Conservation (phyloP, 179 eudicot genomes). For the Vitellaria paradoxa region DNA sequence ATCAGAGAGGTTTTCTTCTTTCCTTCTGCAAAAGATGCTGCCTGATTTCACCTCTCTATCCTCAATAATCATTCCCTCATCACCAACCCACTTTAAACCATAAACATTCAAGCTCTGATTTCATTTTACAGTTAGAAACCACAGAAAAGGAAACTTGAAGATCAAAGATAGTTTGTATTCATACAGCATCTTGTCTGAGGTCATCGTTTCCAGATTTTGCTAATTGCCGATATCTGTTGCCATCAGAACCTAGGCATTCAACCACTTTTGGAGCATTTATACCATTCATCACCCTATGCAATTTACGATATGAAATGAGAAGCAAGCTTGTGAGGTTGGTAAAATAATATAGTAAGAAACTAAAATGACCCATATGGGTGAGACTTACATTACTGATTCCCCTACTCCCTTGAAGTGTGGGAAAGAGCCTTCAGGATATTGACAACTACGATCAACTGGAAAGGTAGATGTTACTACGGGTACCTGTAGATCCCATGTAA, state of each 20-base stretch:
- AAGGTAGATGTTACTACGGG: conserved; percentile 89
- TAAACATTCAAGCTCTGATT: not conserved
- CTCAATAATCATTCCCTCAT: conserved; percentile 4
- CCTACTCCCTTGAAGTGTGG: conserved; percentile 92
- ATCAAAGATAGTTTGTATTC: conserved; percentile 19
- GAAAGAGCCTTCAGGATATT: conserved; percentile 79
- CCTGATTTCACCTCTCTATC: not conserved
- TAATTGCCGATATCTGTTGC: conserved; percentile 86
- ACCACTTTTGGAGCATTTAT: conserved; percentile 99
- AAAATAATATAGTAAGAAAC: not conserved
- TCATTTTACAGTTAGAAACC: not conserved
- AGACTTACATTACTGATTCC: conserved; percentile 83
- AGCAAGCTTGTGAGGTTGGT: conserved; percentile 8
- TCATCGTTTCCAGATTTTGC: conserved; percentile 99
- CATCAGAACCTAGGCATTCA: conserved; percentile 94
- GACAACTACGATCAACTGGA: conserved; percentile 80
- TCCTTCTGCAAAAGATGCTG: not conserved
- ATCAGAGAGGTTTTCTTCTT: not conserved
- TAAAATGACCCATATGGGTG: conserved; percentile 2
- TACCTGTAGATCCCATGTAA: conserved; percentile 49
- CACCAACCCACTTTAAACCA: not conserved
- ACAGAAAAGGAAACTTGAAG: conserved; percentile 5
- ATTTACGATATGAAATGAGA: conserved; percentile 3
- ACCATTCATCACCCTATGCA: conserved; percentile 92
- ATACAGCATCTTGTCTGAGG: conserved; percentile 99